Evolutionary conservation across 306 rosid species (phyloP), one percentile per base, ranked within the genome.

Genomic region (Cyclanthera cordifolia): DNA sequence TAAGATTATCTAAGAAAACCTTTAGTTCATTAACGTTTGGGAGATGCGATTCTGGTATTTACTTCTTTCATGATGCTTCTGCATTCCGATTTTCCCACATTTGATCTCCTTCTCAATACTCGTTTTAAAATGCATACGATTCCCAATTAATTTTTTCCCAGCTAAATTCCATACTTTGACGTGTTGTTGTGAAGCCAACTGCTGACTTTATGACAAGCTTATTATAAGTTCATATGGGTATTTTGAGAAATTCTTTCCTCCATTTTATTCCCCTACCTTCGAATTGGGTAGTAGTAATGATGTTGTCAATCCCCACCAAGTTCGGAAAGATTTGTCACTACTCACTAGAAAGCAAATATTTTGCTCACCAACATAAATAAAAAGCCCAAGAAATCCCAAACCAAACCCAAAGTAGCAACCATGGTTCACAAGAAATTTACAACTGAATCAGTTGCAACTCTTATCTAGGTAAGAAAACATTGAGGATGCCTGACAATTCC

Each of bases 401-500:
- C 11, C 43, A 37, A 37, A 37, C 11, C 68, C 49, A 20, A 17
- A 61, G 49, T 37, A 39, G 68, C n/a, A 34, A 34, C 21, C 28
- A 37, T 37, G n/a, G 12, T 39, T 28, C 23, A 61, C 49, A n/a
- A 61, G 9, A 17, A 60, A 60, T 34, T 49, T 60, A 60, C 27
- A 34, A 32, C 19, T 20, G 28, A 60, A 19, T 60, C 30, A 37
- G n/a, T 49, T 37, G 50, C 17, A 61, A 60, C 67, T 7, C 48
- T 37, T 60, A 60, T 34, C 67, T n/a, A 19, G 28, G 67, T n/a
- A 32, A 61, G 8, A 45, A 55, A 67, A 47, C 43, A 67, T 24
- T 47, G 24, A 67, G 30, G 23, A 47, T 19, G 49, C 27, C 11
- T 25, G n/a, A 23, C 25, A 47, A 27, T 43, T 25, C 20, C 20